phyloP scores from a whole-genome alignment of 139 green algal genomes.

The Closterium sp. region DNA sequence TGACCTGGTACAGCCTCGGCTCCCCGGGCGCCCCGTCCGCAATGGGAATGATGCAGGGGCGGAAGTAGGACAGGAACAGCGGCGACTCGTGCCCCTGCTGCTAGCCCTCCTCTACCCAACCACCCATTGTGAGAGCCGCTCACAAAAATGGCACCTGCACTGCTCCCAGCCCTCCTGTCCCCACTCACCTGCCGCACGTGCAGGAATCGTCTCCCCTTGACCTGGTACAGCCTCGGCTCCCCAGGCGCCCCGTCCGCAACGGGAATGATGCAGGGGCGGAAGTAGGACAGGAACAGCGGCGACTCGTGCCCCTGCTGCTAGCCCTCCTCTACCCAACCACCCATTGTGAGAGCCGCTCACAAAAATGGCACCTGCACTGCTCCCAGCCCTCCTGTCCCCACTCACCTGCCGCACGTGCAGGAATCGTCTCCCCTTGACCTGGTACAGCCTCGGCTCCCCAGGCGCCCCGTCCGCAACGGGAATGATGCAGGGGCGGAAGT shows the following conservation, averaged over 20 bases:
- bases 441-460: slow-evolving; percentile 1
- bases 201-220: not conserved
- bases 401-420: slow-evolving; percentile 27
- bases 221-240: not conserved
- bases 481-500: slow-evolving; percentile 46
- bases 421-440: slow-evolving; percentile 19
- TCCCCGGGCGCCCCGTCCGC: not conserved
- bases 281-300: slow-evolving; percentile 27
- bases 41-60: slow-evolving; percentile 27
- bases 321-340: not conserved
- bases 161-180: not conserved
- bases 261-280: slow-evolving; percentile 2
- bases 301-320: slow-evolving; percentile 19
- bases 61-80: slow-evolving; percentile 47
- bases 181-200: slow-evolving; percentile 6
- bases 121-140: not conserved
- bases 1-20: slow-evolving; percentile 8
- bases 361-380: not conserved
- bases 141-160: too few species aligned
- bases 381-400: too few species aligned
- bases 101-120: too few species aligned
- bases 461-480: not conserved
- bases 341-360: not conserved
- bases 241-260: not conserved
- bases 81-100: not conserved